Evolutionary conservation across 2,329 filamentous ascomycete genomes (phyloP).

Genomic region (Phaeoacremonium minimum): DNA sequence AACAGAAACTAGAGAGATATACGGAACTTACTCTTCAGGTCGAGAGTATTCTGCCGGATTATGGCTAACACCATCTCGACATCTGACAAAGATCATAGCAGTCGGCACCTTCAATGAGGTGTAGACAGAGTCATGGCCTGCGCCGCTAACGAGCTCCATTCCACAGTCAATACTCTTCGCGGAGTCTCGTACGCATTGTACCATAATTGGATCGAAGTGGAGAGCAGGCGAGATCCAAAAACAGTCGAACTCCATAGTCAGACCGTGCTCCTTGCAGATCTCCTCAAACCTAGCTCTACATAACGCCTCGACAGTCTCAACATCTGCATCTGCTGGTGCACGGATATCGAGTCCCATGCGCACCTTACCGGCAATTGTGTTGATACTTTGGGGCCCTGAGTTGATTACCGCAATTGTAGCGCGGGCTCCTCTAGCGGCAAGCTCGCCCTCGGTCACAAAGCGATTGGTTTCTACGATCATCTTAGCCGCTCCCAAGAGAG

Average conservation of each 20-base stretch:
- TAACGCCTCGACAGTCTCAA: conserved; percentile 8
- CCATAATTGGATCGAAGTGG: conserved; percentile 14
- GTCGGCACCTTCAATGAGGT: conserved; percentile 19
- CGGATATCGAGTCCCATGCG: not conserved
- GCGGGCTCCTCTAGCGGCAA: conserved; percentile 1
- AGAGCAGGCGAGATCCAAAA: conserved; percentile 12
- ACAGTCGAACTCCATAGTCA: conserved; percentile 8
- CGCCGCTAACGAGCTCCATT: conserved; percentile 13
- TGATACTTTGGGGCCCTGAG: conserved; percentile 8
- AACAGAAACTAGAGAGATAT: not conserved
- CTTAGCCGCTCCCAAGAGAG: conserved; percentile 14
- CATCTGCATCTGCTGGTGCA: conserved; percentile 2
- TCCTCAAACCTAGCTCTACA: conserved; percentile 8
- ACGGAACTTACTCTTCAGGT: conserved; percentile 10
- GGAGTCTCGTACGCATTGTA: conserved; percentile 12
- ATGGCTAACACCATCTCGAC: conserved; percentile 18
- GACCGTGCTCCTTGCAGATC: conserved; percentile 11
- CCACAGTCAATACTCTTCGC: conserved; percentile 13
- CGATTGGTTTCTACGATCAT: conserved; percentile 11
- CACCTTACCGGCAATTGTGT: conserved; percentile 1
- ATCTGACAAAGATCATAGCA: conserved; percentile 22
- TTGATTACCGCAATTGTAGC: conserved; percentile 16
- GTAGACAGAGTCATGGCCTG: conserved; percentile 20
- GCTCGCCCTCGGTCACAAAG: conserved; percentile 1
- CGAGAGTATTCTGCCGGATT: conserved; percentile 13